Base-by-base conservation (phyloP, 495 filamentous ascomycete genomes). In the Tuber umbilicatum region DNA sequence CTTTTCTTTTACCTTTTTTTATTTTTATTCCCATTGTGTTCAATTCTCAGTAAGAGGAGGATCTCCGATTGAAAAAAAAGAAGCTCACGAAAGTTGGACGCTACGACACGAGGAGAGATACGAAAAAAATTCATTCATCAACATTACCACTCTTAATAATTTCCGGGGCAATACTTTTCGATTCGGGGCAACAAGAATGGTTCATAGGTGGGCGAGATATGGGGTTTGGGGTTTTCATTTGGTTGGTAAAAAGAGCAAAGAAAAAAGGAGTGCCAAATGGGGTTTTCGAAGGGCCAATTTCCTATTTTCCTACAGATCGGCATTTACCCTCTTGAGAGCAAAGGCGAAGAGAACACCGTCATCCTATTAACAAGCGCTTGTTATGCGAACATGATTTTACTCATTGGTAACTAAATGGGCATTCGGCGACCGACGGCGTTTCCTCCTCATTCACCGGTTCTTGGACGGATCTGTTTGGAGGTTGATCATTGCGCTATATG, bases 61-160 rank as follows among this genome's bases (percentile, higher is more conserved):
- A 75, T 70, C 75, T 79, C 75, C 69, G 70, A 78, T 78, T 71
- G 71, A 78, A 73, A 74, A 74, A 71, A 70, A 67, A 72, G 75
- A 74, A 74, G 75, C 77, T 78, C 75, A 79, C 77, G 77, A 64
- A 79, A 72, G 77, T 79, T 79, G 77, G 77, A 79, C 69, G 77
- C 71, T 55, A 78, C 77, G 77, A 78, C 72, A 78, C 72, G 75
- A 79, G 77, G 72, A 72, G 72, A 72, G 77, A 78, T 67, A 72
- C 72, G 77, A 78, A 69, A 78, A 78, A 78, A 78, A 78, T 68
- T 40, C 69, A 70, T 78, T 78, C 70, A 79, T 74, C 75, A 79
- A 50, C 77, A 78, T 64, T 79, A 79, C 70, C 74, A 78, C 71
- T 78, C 77, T 79, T 79, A 79, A 79, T 79, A 74, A 71, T 78